Percentiles rank a stretch among this genome's conserved stretches.
Evolutionary conservation across 371 early-diverging fungal genomes (phyloP).

Genomic region (Capniomyces stellatus): DNA sequence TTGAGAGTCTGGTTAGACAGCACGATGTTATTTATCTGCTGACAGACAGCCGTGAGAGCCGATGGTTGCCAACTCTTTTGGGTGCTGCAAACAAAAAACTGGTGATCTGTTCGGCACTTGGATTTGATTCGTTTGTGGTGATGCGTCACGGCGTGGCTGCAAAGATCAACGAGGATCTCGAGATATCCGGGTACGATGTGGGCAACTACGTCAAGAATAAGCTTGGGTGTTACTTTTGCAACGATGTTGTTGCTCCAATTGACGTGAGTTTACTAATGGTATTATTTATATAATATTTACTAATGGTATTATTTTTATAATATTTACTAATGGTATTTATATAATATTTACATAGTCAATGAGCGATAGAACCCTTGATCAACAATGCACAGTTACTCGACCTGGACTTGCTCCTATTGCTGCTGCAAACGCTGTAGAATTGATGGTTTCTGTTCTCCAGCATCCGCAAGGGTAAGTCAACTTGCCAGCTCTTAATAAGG

Average conservation of each 20-base stretch:
- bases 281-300: slow-evolving; percentile 10
- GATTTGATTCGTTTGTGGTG: slow-evolving; percentile 90
- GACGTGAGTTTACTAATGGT: slow-evolving; percentile 32
- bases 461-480: slow-evolving; percentile 41
- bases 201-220: slow-evolving; percentile 4
- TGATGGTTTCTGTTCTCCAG: slow-evolving; percentile 71
- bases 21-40: slow-evolving; percentile 81
- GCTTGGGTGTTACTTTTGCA: slow-evolving; percentile 91
- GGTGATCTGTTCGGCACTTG: slow-evolving; percentile 83
- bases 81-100: slow-evolving; percentile 48
- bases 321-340: slow-evolving; percentile 18
- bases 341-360: slow-evolving; percentile 39
- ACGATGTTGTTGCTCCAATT: slow-evolving; percentile 83
- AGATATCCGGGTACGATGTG: background rate
- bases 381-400: slow-evolving; percentile 93
- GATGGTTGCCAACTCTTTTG: slow-evolving; percentile 87
- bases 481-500: no score
- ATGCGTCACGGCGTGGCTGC: slow-evolving; percentile 74
- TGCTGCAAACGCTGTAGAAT: slow-evolving; percentile 68
- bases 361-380: slow-evolving; percentile 80
- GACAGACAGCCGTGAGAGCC: slow-evolving; percentile 86
- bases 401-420: slow-evolving; percentile 85
- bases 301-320: background rate
- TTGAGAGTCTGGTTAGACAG: slow-evolving; percentile 37
- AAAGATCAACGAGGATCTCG: slow-evolving; percentile 6